These are phyloP conservation scores for Arthrinium puccinioides DNA, from an alignment of 2,329 filamentous ascomycete genomes.

Conservation along the genomic window DNA sequence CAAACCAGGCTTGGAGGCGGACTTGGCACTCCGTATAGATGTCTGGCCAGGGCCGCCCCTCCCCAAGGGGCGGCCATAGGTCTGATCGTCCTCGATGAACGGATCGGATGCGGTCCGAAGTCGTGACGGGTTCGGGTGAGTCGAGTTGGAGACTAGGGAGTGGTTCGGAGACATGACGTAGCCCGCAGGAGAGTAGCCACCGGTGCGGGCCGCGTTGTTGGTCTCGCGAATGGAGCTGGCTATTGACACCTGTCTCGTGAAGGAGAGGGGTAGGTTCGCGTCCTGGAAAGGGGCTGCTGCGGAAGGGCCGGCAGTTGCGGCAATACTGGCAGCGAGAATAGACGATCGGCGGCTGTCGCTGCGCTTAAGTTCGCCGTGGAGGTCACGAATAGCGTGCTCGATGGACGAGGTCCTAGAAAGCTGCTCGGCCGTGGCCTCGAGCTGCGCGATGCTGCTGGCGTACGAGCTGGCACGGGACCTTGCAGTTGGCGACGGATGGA, in stretches of 20 bases:
- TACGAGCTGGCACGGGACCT: constrained; percentile 38
- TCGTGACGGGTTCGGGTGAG: constrained; percentile 21
- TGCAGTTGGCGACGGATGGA: constrained; percentile 49
- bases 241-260: constrained; percentile 39
- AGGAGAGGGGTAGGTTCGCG: constrained; percentile 18
- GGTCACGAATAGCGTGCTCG: constrained; percentile 67
- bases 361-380: constrained; percentile 64
- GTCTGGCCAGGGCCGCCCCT: constrained; percentile 41
- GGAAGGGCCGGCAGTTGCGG: constrained; percentile 19
- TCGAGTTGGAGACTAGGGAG: constrained; percentile 45
- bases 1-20: constrained; percentile 39
- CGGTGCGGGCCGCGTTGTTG: constrained; percentile 58
- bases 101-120: constrained; percentile 48
- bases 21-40: constrained; percentile 43
- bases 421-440: constrained; percentile 69
- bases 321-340: constrained; percentile 43
- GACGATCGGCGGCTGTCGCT: constrained; percentile 62
- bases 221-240: constrained; percentile 60
- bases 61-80: constrained; percentile 21
- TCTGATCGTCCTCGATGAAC: constrained; percentile 27
- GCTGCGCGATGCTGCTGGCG: constrained; percentile 60
- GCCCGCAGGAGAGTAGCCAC: constrained; percentile 62
- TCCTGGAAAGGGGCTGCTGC: constrained; percentile 7
- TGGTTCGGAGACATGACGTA: constrained; percentile 62
- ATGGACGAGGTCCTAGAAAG: constrained; percentile 70